These are phyloP conservation scores for Kwoniella shivajii DNA, from an alignment of 1,284 basidiomycete species.

Conservation along the genomic window DNA sequence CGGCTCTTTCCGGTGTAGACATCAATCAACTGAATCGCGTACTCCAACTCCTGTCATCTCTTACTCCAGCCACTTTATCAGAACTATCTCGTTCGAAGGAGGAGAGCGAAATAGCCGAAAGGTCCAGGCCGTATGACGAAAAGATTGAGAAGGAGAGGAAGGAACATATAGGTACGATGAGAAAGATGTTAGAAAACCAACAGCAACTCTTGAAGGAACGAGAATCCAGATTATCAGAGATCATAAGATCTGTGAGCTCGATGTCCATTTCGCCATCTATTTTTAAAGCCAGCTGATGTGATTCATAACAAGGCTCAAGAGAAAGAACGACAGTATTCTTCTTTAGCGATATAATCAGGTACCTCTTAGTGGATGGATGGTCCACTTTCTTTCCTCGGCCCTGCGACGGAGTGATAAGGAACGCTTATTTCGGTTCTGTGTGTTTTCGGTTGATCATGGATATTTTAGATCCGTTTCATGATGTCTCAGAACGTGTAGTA, in stretches of 20 bases:
- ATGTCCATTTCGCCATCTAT: not conserved
- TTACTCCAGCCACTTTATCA: not conserved
- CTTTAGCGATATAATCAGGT: no score
- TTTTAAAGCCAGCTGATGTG: not conserved
- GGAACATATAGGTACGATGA: conserved; percentile 4
- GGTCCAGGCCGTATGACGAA: no score
- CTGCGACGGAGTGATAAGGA: no score
- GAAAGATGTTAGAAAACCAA: conserved; percentile 11
- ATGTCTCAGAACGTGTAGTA: no score
- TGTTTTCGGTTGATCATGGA: no score
- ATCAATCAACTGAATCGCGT: not conserved
- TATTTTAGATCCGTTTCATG: no score
- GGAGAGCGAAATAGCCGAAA: no score
- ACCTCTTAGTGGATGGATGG: no score
- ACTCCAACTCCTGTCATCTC: not conserved
- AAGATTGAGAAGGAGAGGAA: not conserved
- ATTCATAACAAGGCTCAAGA: not conserved
- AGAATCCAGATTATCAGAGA: conserved; percentile 1
- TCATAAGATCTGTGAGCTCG: conserved; percentile 7
- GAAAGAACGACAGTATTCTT: conserved; percentile 9
- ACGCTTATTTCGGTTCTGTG: no score
- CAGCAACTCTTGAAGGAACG: conserved; percentile 8
- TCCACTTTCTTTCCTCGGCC: no score
- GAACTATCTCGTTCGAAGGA: not conserved
- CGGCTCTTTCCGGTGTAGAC: not conserved